phyloP scores from a whole-genome alignment of 2,329 filamentous ascomycete genomes.

The Lasiodiplodia sp. region DNA sequence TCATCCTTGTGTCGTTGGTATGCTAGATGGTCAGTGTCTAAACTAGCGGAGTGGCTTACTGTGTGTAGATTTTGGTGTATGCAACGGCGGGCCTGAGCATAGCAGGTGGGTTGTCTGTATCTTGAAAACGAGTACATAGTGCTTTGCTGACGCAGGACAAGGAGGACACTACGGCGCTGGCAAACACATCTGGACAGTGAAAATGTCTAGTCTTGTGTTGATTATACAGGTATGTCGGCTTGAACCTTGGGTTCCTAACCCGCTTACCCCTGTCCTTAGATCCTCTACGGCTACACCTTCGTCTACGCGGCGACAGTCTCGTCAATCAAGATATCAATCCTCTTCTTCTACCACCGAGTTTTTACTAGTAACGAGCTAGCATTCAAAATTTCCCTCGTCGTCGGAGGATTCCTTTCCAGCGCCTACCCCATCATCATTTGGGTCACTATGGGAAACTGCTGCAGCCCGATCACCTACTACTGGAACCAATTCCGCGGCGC shows the following conservation, averaged over 20 bases:
- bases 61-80: not conserved
- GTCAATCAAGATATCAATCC: not conserved
- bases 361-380: not conserved
- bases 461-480: not conserved
- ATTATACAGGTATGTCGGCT: not conserved
- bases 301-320: conserved; percentile 8
- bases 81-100: not conserved
- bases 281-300: conserved; percentile 2
- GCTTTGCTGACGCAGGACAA: not conserved
- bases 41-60: not conserved
- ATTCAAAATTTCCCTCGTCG: not conserved
- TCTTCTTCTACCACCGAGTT: not conserved
- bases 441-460: conserved; percentile 8
- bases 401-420: conserved; percentile 1
- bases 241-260: not conserved
- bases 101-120: not conserved
- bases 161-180: conserved; percentile 5
- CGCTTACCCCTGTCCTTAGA: not conserved
- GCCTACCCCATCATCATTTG: conserved; percentile 14
- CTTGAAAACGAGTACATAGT: no score
- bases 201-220: not conserved
- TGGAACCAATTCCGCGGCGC: conserved; percentile 1
- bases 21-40: not conserved
- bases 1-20: not conserved
- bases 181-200: conserved; percentile 1